Base-by-base conservation (phyloP, 345 rosid species). In the Euphorbia tirucalli region DNA sequence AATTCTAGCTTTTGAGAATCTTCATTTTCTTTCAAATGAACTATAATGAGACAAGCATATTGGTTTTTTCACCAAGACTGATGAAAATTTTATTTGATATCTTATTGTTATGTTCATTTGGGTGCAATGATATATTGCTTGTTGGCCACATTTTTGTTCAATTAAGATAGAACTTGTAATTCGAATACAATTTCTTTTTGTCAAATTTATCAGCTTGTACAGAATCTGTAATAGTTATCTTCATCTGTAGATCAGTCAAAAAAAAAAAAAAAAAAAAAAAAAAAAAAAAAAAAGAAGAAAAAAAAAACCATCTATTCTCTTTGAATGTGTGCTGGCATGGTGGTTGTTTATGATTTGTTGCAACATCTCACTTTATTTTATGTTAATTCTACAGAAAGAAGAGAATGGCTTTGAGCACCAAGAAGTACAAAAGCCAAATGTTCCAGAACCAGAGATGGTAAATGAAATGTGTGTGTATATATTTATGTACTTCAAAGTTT, bases 371-470 rank as follows among this genome's bases (percentile, higher is more conserved):
- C 25, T 58, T 3, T 43, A n/a, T 52, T 55, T 28, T 24, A 39
- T 41, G 65, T 46, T 59, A 62, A 56, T 77, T 80, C 68, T 71
- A 10, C 76, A 93, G 99, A 86, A 89, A 82, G 90, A 79, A 82
- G 87, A 84, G 75, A 72, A 66, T 62, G 94, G 97, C 57, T 93
- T 85, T 83, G 89, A 87, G 11, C 99, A 93, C 81, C 97, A 93
- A 74, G 86, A 73, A 68, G 78, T 80, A 60, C 80, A 50, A 48
- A 95, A 89, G 84, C 96, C 97, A 59, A 71, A 79, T 48, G 97
- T 85, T 56, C 93, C 90, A 7, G 86, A 82, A 77, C 98, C 98
- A 75, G 97, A 95, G 50, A 79, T 9, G 83, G 99, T 95, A 77
- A 86, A 31, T 69, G 41, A 44, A 72, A 68, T 67, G 35, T 65